These are phyloP conservation scores for Mucor irregularis DNA, from an alignment of 371 early-diverging fungal species.

Conservation along the genomic window DNA sequence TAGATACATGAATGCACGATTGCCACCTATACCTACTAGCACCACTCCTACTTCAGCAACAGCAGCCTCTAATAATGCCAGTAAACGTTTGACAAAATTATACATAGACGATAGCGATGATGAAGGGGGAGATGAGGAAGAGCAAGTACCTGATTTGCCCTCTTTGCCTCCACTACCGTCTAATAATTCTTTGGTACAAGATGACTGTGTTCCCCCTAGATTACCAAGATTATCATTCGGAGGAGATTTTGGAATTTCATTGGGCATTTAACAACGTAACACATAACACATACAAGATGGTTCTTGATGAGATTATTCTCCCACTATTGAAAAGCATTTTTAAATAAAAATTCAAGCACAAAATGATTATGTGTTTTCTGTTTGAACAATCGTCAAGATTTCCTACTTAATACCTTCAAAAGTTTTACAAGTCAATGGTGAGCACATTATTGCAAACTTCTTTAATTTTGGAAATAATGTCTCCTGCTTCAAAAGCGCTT, in stretches of 20 bases:
- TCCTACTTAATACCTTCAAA: too few species aligned
- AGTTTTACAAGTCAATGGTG: too few species aligned
- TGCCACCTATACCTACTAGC: slow-evolving; percentile 31
- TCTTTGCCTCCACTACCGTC: background rate
- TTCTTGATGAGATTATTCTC: too few species aligned
- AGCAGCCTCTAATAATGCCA: background rate
- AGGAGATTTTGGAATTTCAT: slow-evolving; percentile 21
- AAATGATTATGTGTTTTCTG: too few species aligned
- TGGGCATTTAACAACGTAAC: slow-evolving; percentile 18
- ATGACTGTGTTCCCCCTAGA: slow-evolving; percentile 16
- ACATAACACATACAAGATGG: too few species aligned
- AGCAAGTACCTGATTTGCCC: background rate
- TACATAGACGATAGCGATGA: slow-evolving; percentile 33
- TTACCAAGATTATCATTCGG: slow-evolving; percentile 32
- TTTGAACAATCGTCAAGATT: too few species aligned
- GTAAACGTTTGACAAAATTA: slow-evolving; percentile 19
- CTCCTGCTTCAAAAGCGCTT: too few species aligned
- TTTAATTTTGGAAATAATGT: too few species aligned
- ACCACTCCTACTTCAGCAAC: too few species aligned
- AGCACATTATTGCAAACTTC: too few species aligned
- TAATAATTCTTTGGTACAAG: background rate
- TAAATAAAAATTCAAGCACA: too few species aligned
- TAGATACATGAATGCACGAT: slow-evolving; percentile 26
- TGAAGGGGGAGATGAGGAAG: slow-evolving; percentile 3
- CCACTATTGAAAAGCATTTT: too few species aligned